Base-by-base conservation (phyloP, 1,284 basidiomycete genomes). In the Gomphus bonarii region DNA sequence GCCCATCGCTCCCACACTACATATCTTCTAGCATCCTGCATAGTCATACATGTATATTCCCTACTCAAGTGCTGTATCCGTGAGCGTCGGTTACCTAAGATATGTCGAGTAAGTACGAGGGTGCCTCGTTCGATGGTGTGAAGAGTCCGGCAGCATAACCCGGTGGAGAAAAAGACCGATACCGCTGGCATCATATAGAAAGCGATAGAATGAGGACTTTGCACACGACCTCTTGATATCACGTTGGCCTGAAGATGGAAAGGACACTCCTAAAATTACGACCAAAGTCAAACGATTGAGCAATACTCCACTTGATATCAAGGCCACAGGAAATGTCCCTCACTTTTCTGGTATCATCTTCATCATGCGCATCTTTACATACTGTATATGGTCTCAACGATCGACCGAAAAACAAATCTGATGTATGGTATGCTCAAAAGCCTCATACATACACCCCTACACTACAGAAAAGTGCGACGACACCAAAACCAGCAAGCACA, bases 61-160 rank as follows among this genome's bases (percentile, higher is more conserved):
- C n/a, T n/a, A n/a, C n/a, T n/a, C n/a, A 49, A 36, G 40, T 54
- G 22, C 12, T 40, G 38, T 42, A 42, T 43, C 20, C 92, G 76
- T 42, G 91, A 84, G 22, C 90, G 80, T 51, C 93, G 85, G 68
- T 93, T 94, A 40, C 91, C 89, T 18, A 98, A 80, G 51, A 99
- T 86, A 16, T 85, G 78, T 20, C 88, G 81, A 0, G 95, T 95
- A 12, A 98, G 73, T 16, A 84, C 78, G 57, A 98, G 85, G 1
- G 97, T 84, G 14, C 88, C 85, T 28, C 93, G 81, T 68, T 99
- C 95, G 8, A 97, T 75, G 1, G 92, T 91, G 66, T 98, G 97
- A 33, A 99, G 78, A 38, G 87, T n/a, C n/a, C n/a, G n/a, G n/a
- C n/a, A n/a, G n/a, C n/a, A n/a, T n/a, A n/a, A n/a, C n/a, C n/a